phyloP scores from a whole-genome alignment of 768 basidiomycete species.

The Naganishia antarctica region DNA sequence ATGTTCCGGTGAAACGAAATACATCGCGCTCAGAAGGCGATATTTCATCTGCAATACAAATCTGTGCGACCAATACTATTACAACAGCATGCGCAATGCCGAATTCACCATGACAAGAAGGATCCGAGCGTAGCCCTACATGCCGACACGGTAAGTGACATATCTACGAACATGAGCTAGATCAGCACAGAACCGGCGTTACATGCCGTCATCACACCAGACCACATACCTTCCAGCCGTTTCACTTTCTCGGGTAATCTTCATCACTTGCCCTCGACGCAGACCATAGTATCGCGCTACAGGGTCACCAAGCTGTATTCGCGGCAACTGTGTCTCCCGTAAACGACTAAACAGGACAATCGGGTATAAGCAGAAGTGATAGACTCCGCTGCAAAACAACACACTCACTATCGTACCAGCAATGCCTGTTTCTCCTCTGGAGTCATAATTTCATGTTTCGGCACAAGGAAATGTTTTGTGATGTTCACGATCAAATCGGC shows the following conservation, averaged over 20 bases:
- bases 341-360: slow-evolving; percentile 62
- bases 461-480: slow-evolving; percentile 89
- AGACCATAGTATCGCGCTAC: slow-evolving; percentile 99
- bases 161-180: slow-evolving; percentile 16
- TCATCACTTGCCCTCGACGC: slow-evolving; percentile 91
- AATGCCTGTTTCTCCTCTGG: slow-evolving; percentile 79
- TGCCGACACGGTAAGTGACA: slow-evolving; percentile 30
- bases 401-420: slow-evolving; percentile 83
- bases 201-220: neutral
- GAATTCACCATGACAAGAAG: neutral
- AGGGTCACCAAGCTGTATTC: slow-evolving; percentile 91
- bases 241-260: slow-evolving; percentile 94
- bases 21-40: neutral
- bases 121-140: neutral
- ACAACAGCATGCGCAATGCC: neutral
- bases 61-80: neutral
- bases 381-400: neutral
- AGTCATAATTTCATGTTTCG: slow-evolving; percentile 80
- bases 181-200: neutral
- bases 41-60: slow-evolving; percentile 3
- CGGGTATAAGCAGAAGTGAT: neutral
- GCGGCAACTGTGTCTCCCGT: slow-evolving; percentile 94
- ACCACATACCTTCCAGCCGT: slow-evolving; percentile 64
- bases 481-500: slow-evolving; percentile 96
- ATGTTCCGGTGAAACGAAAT: no score